phyloP scores from a whole-genome alignment of 495 filamentous ascomycete genomes.

The Ascodesmis nigricans region DNA sequence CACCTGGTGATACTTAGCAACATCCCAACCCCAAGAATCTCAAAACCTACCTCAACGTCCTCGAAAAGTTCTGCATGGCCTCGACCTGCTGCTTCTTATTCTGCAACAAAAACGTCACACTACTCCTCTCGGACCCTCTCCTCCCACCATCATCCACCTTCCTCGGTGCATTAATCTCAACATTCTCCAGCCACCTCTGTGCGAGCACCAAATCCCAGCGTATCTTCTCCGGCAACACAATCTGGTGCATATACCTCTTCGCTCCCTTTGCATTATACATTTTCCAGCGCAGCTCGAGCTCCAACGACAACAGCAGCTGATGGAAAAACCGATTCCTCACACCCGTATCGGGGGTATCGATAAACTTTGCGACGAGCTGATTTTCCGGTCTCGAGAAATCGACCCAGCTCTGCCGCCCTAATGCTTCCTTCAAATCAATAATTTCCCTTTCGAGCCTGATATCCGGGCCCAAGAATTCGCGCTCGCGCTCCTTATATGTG shows the following conservation, averaged over 20 bases:
- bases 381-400: conserved; percentile 42
- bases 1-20: conserved; percentile 23
- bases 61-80: conserved; percentile 40
- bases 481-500: conserved; percentile 22
- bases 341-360: conserved; percentile 27
- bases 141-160: conserved; percentile 22
- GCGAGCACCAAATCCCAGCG: conserved; percentile 48
- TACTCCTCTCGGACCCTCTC: conserved; percentile 13
- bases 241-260: conserved; percentile 34
- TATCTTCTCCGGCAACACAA: conserved; percentile 42
- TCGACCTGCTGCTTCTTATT: conserved; percentile 42
- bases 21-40: conserved; percentile 8
- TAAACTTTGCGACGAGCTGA: conserved; percentile 42
- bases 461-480: too few relatives aligned
- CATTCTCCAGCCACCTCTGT: conserved; percentile 43
- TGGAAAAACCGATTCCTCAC: conserved; percentile 41
- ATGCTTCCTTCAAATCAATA: conserved; percentile 39
- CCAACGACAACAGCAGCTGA: conserved; percentile 45
- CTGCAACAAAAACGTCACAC: conserved; percentile 31
- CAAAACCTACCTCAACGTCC: conserved; percentile 34
- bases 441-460: conserved; percentile 43
- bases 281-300: conserved; percentile 44
- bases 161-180: conserved; percentile 32
- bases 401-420: conserved; percentile 41
- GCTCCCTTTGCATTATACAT: conserved; percentile 31